Evolutionary conservation across 305 asterid species (phyloP).

Genomic region (Fraxinus velutina): DNA sequence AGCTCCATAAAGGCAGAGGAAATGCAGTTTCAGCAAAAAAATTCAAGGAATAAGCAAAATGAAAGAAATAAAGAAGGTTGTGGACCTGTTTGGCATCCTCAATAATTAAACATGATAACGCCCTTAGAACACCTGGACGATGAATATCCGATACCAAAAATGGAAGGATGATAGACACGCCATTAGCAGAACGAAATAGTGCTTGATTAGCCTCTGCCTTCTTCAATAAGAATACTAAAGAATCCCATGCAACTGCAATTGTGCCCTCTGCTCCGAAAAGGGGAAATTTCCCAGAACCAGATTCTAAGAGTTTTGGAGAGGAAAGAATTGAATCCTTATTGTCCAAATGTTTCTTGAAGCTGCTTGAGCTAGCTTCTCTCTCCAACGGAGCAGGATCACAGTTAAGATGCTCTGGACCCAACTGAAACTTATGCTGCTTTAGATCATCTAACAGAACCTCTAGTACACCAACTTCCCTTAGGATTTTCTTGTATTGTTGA

Average conservation of each 20-base stretch:
- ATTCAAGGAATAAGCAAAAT: slow-evolving; percentile 2
- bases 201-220: slow-evolving; percentile 85
- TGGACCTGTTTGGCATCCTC: slow-evolving; percentile 86
- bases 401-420: slow-evolving; percentile 62
- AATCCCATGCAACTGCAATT: slow-evolving; percentile 84
- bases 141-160: slow-evolving; percentile 82
- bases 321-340: slow-evolving; percentile 82
- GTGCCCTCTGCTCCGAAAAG: slow-evolving; percentile 81
- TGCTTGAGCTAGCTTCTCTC: slow-evolving; percentile 60
- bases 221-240: slow-evolving; percentile 81
- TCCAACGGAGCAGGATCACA: slow-evolving; percentile 51
- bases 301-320: slow-evolving; percentile 83
- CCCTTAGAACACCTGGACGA: slow-evolving; percentile 85
- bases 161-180: slow-evolving; percentile 72
- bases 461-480: slow-evolving; percentile 91
- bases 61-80: neutral
- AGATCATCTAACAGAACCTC: slow-evolving; percentile 95
- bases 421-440: slow-evolving; percentile 73
- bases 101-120: slow-evolving; percentile 84
- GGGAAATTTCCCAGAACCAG: slow-evolving; percentile 72
- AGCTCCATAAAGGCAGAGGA: slow-evolving; percentile 7
- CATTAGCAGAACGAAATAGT: slow-evolving; percentile 81
- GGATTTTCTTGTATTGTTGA: slow-evolving; percentile 91
- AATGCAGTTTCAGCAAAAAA: neutral
- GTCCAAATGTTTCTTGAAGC: slow-evolving; percentile 80